Evolutionary conservation across 441 rosid species (phyloP).

Genomic region (Erysimum pusillum): DNA sequence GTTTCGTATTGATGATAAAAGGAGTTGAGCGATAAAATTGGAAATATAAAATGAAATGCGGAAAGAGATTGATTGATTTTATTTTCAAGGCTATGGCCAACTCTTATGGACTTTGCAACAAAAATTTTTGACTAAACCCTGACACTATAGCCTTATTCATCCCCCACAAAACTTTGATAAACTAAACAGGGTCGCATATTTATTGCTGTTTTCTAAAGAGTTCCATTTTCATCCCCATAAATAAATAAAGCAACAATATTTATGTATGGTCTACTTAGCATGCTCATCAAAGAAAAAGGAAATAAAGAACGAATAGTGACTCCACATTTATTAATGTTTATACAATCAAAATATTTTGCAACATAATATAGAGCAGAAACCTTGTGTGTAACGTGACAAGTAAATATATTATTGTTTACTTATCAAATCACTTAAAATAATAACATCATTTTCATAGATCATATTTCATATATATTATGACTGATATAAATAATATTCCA

Average conservation of each 20-base stretch:
- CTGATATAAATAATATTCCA: not conserved
- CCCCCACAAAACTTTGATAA: conserved; percentile 23
- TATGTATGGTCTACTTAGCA: conserved; percentile 49
- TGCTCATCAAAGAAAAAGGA: conserved; percentile 38
- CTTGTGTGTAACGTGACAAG: not conserved
- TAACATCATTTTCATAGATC: not conserved
- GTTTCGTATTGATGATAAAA: conserved; percentile 31
- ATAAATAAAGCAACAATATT: conserved; percentile 36
- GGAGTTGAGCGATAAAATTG: conserved; percentile 37
- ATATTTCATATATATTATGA: not conserved
- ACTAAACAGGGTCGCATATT: conserved; percentile 8
- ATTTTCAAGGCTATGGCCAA: conserved; percentile 49
- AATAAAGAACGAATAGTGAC: conserved; percentile 18
- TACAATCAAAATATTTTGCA: conserved; percentile 8
- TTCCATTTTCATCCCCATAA: conserved; percentile 33
- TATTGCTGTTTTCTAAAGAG: conserved; percentile 35
- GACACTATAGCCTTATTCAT: conserved; percentile 27
- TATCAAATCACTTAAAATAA: not conserved
- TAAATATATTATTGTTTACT: not conserved
- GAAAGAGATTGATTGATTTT: conserved; percentile 43
- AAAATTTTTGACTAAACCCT: conserved; percentile 44
- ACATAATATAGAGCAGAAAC: not conserved
- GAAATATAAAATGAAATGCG: conserved; percentile 37
- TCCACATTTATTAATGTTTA: conserved; percentile 28
- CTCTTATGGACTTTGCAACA: conserved; percentile 51